Percentiles rank a stretch among this genome's conserved stretches.
phyloP scores from a whole-genome alignment of 2,329 filamentous ascomycete genomes.

The Exophiala aquamarina region DNA sequence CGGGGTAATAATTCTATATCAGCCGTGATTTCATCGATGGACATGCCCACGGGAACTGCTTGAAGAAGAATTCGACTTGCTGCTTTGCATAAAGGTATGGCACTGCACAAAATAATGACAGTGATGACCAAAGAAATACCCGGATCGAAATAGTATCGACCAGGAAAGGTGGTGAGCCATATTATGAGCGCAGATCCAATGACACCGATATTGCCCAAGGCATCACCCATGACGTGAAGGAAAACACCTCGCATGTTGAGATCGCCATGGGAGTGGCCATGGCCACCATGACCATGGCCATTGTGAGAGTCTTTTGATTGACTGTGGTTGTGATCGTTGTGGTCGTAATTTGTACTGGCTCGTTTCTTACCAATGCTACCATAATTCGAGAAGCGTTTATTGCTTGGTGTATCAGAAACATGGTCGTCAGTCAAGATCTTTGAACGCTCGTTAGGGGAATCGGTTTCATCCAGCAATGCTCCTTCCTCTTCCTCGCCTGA shows the following conservation, averaged over 20 bases:
- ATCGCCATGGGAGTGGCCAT: slow-evolving; percentile 75
- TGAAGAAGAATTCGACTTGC: slow-evolving; percentile 80
- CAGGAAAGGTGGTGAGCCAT: slow-evolving; percentile 81
- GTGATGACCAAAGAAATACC: slow-evolving; percentile 93
- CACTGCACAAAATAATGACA: slow-evolving; percentile 61
- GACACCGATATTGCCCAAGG: slow-evolving; percentile 49
- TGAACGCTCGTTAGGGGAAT: slow-evolving; percentile 32
- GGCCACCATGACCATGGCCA: slow-evolving; percentile 49
- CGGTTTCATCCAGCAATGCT: slow-evolving; percentile 33
- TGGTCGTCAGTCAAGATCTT: slow-evolving; percentile 21
- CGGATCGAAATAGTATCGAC: slow-evolving; percentile 86
- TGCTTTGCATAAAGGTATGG: slow-evolving; percentile 52
- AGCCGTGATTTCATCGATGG: slow-evolving; percentile 84
- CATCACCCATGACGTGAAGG: slow-evolving; percentile 58
- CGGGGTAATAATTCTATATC: slow-evolving; percentile 85
- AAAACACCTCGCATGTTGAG: slow-evolving; percentile 89
- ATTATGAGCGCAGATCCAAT: slow-evolving; percentile 74
- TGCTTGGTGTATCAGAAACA: slow-evolving; percentile 28
- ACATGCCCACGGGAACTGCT: slow-evolving; percentile 85
- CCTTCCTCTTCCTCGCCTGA: slow-evolving; percentile 49
- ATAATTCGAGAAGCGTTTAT: slow-evolving; percentile 22
- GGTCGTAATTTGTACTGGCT: slow-evolving; percentile 43
- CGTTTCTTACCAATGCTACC: slow-evolving; percentile 25
- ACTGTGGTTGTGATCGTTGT: slow-evolving; percentile 77
- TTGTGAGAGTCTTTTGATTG: slow-evolving; percentile 61